These are phyloP conservation scores for Solanum ossicruentum DNA, from an alignment of 257 asterid genomes.

Conservation along the genomic window DNA sequence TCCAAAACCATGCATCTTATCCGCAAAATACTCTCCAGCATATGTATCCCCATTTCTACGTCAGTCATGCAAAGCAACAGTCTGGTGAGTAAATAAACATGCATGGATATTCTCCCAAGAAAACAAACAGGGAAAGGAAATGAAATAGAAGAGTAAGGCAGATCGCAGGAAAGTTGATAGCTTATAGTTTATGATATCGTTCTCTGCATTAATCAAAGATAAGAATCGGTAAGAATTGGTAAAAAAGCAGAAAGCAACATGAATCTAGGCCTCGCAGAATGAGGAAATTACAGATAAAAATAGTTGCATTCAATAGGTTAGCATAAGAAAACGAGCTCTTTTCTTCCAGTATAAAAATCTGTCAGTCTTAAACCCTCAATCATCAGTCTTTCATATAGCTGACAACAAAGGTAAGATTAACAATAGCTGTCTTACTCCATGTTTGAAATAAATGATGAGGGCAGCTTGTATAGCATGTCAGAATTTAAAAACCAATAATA, in stretches of 20 bases:
- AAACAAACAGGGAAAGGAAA: background rate
- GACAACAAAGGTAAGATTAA: background rate
- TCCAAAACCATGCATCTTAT: slow-evolving; percentile 74
- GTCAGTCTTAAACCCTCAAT: background rate
- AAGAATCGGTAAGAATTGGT: background rate
- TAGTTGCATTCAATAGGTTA: background rate
- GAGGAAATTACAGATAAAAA: background rate
- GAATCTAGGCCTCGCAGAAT: background rate
- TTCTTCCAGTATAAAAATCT: background rate
- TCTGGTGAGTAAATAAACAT: background rate
- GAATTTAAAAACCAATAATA: background rate
- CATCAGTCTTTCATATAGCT: background rate
- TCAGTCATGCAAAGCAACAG: background rate
- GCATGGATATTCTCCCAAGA: background rate
- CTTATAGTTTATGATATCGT: background rate
- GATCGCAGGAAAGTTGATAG: background rate
- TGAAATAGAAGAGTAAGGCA: background rate
- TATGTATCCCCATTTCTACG: slow-evolving; percentile 69
- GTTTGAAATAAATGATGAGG: background rate
- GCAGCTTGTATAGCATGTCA: background rate
- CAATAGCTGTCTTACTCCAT: background rate
- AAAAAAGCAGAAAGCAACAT: background rate
- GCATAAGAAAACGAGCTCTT: background rate
- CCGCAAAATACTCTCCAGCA: slow-evolving; percentile 72
- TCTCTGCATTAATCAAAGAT: background rate